Percentiles rank a stretch among this genome's conserved stretches.
phyloP scores from a whole-genome alignment of 176 grass and related monocot species.

The Avena sativa region DNA sequence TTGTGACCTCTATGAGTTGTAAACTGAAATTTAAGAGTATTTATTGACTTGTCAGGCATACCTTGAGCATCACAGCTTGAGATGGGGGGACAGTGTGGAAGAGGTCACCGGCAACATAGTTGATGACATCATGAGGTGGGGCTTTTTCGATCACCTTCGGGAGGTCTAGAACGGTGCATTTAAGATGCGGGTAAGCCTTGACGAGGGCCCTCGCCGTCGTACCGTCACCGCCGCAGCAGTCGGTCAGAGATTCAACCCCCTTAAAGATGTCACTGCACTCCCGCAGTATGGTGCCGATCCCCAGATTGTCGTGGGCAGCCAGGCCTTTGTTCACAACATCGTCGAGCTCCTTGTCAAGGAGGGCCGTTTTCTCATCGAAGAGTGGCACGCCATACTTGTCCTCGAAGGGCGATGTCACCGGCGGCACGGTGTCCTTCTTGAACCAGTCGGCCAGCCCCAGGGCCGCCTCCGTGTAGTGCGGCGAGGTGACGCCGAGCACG shows the following conservation, averaged over 20 bases:
- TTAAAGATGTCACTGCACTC: background rate
- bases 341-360: background rate
- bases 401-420: background rate
- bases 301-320: constrained; percentile 9
- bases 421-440: background rate
- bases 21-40: too few relatives aligned
- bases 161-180: constrained; percentile 15
- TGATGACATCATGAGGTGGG: background rate
- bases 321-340: background rate
- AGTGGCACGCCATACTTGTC: background rate
- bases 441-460: background rate
- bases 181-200: background rate
- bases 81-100: background rate
- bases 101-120: constrained; percentile 5
- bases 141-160: background rate
- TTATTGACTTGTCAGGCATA: background rate
- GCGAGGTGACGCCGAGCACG: background rate
- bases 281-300: constrained; percentile 5
- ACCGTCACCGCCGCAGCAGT: background rate
- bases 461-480: background rate
- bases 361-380: background rate
- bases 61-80: constrained; percentile 25
- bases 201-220: background rate
- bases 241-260: background rate
- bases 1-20: background rate